These are phyloP conservation scores for Pelargonium fulgidum DNA, from an alignment of 441 rosid species.

Conservation along the genomic window DNA sequence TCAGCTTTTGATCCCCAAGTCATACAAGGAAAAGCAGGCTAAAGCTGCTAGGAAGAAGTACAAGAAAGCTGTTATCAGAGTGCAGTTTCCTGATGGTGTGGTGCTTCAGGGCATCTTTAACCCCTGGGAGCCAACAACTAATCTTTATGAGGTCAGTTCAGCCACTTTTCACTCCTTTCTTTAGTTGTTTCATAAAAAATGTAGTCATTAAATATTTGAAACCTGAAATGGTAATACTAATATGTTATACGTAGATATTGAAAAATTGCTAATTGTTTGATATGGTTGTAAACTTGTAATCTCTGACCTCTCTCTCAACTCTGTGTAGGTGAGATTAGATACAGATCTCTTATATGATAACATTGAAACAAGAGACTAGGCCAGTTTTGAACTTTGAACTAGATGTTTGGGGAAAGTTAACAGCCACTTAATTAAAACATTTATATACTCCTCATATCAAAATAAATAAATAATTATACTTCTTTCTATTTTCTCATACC, in stretches of 20 bases:
- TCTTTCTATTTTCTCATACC: too few relatives aligned
- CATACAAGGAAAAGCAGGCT: slow-evolving; percentile 77
- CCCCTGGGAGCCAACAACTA: slow-evolving; percentile 75
- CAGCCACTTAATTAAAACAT: neutral
- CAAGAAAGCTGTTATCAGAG: slow-evolving; percentile 49
- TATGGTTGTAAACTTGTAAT: neutral
- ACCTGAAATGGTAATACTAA: neutral
- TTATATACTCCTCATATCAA: too few relatives aligned
- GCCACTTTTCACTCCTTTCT: neutral
- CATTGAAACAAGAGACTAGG: neutral
- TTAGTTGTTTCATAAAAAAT: neutral
- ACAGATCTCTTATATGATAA: neutral
- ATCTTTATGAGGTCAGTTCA: slow-evolving; percentile 65
- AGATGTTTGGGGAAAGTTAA: neutral
- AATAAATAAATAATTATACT: too few relatives aligned
- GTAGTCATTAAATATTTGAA: neutral
- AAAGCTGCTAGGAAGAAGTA: slow-evolving; percentile 65
- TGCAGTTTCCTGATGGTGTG: slow-evolving; percentile 87
- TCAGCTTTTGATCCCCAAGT: slow-evolving; percentile 77
- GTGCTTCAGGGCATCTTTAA: slow-evolving; percentile 84
- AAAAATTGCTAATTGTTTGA: neutral
- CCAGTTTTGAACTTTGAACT: neutral
- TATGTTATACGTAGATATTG: too few relatives aligned
- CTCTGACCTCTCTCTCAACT: neutral
- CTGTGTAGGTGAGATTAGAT: neutral